Percentiles rank a stretch among this genome's conserved stretches.
Conservation (phyloP, 257 asterid genomes). For the Thymus quinquecostatus region DNA sequence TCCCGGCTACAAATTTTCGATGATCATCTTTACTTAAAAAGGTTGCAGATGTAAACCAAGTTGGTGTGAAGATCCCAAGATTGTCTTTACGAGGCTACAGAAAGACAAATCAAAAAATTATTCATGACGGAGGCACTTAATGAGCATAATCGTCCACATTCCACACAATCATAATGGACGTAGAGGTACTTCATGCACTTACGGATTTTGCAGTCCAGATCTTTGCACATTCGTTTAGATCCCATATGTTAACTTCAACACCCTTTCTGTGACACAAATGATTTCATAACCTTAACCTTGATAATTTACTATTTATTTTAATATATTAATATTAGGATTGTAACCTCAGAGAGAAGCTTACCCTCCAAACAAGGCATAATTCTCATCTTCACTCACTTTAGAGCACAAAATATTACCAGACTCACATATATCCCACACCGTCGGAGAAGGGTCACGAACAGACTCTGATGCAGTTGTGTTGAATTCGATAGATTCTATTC, state of each 20-base stretch:
- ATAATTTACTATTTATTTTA: constrained; percentile 16
- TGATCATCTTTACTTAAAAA: constrained; percentile 84
- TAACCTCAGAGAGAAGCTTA: constrained; percentile 41
- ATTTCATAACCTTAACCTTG: constrained; percentile 1
- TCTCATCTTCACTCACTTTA: constrained; percentile 67
- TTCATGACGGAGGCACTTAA: constrained; percentile 9
- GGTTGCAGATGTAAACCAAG: constrained; percentile 88
- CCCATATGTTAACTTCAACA: constrained; percentile 90
- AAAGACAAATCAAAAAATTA: constrained; percentile 31
- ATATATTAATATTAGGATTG: constrained; percentile 18
- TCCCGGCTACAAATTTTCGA: constrained; percentile 85
- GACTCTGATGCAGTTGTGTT: constrained; percentile 42
- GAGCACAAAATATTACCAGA: constrained; percentile 73
- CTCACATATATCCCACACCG: constrained; percentile 60
- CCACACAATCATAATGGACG: constrained; percentile 10
- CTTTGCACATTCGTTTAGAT: constrained; percentile 57
- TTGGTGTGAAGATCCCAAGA: constrained; percentile 82
- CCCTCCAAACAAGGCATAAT: constrained; percentile 90
- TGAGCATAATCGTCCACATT: no score
- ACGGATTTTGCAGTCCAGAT: constrained; percentile 88
- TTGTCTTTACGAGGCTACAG: constrained; percentile 83
- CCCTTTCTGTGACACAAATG: constrained; percentile 66
- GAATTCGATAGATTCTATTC: constrained; percentile 50
- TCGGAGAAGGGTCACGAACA: constrained; percentile 49
- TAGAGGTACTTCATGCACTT: constrained; percentile 31